Percentiles rank a stretch among this genome's conserved stretches.
Evolutionary conservation across 352 stramenopile species (phyloP).

Genomic region (Globisporangium cederbergense): DNA sequence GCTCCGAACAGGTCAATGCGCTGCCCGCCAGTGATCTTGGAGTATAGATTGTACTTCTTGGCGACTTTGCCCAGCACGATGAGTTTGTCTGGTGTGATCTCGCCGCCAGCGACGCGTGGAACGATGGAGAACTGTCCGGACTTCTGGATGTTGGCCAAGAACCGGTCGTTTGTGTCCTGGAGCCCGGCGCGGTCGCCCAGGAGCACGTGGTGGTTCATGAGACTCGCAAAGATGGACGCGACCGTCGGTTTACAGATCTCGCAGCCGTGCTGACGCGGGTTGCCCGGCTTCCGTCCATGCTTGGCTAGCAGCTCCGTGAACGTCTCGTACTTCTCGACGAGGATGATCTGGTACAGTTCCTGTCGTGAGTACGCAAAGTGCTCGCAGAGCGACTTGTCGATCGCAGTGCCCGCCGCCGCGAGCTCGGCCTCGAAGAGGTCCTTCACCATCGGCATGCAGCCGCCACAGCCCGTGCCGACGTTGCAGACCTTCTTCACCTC

Average conservation of each 20-base stretch:
- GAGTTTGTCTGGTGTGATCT: conserved; percentile 89
- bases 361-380: conserved; percentile 89
- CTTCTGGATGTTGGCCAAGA: conserved; percentile 92
- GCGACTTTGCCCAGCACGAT: conserved; percentile 87
- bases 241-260: conserved; percentile 92
- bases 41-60: conserved; percentile 90
- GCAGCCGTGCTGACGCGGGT: conserved; percentile 68
- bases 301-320: conserved; percentile 87
- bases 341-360: conserved; percentile 87
- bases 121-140: conserved; percentile 92
- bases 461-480: conserved; percentile 87
- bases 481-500: conserved; percentile 86
- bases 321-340: conserved; percentile 77
- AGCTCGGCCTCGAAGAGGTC: conserved; percentile 82
- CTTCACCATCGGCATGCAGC: conserved; percentile 90
- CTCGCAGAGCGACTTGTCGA: conserved; percentile 90
- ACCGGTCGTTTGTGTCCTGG: conserved; percentile 92
- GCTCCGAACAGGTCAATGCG: conserved; percentile 92
- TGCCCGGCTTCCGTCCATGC: conserved; percentile 55
- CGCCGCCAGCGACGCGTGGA: conserved; percentile 86
- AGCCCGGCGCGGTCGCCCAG: conserved; percentile 70
- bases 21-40: conserved; percentile 93
- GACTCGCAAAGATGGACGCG: conserved; percentile 87
- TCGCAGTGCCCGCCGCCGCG: conserved; percentile 71
- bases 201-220: conserved; percentile 87